Percentiles rank a stretch among this genome's conserved stretches.
Conservation (phyloP, 306 rosid species). For the Hippophae rhamnoides region DNA sequence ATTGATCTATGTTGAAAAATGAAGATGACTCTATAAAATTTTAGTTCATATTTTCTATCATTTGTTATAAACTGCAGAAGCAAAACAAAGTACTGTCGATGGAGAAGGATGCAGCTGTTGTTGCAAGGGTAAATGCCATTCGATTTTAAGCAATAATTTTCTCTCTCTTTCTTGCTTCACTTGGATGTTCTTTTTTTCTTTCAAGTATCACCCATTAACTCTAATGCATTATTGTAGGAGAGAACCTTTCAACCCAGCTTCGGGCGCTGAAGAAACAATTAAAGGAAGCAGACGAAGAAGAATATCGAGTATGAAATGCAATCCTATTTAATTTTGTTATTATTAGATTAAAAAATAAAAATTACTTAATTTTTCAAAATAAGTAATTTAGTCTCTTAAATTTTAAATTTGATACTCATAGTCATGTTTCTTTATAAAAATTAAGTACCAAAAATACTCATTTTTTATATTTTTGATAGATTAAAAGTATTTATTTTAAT, state of each 20-base stretch:
- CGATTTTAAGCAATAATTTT: background rate
- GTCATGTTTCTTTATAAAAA: no score
- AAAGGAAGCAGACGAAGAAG: slow-evolving; percentile 81
- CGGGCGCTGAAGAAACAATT: slow-evolving; percentile 71
- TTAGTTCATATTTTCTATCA: background rate
- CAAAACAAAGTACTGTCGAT: slow-evolving; percentile 68
- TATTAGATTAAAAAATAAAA: background rate
- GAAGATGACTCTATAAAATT: no score
- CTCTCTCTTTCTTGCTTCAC: background rate
- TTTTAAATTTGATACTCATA: no score
- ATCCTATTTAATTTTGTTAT: slow-evolving; percentile 3
- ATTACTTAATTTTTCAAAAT: no score
- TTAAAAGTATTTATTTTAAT: no score
- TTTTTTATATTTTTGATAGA: no score
- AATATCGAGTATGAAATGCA: slow-evolving; percentile 63
- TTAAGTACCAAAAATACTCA: no score
- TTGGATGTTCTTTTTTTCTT: background rate
- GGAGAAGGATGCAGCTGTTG: slow-evolving; percentile 98
- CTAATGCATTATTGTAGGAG: slow-evolving; percentile 53
- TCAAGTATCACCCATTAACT: background rate
- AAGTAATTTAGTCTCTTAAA: no score
- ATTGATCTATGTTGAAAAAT: no score
- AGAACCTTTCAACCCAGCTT: slow-evolving; percentile 82
- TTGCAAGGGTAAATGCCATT: slow-evolving; percentile 48
- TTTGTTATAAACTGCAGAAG: slow-evolving; percentile 38